Evolutionary conservation across 2,329 filamentous ascomycete genomes (phyloP), one percentile per base, ranked within the genome.

Genomic region (Trichoderma aggressivum): DNA sequence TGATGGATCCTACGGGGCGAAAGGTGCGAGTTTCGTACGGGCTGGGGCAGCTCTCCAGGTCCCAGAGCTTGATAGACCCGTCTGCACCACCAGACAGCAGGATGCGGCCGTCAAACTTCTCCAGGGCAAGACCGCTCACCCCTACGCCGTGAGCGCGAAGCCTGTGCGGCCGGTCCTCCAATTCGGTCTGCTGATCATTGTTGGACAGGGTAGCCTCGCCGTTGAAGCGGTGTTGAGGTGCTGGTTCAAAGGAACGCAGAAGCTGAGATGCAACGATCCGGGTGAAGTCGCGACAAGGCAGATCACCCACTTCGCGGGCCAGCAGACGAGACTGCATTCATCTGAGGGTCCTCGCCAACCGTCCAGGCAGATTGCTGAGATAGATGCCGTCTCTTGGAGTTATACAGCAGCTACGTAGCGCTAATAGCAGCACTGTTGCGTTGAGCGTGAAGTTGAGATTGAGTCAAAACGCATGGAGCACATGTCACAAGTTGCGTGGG

Each of bases 31-130:
- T 80, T 72, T 73, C 79, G 73, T 81, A 83, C 7, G 83, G 80
- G 72, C 84, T 84, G 14, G 78, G 79, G 75, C 84, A 83, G 63
- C 86, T 83, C 76, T 97, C 92, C 7, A 98, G 87, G 81, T 98
- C 91, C 94, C 94, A 98, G 59, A 98, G 82, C 75, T 90, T 92
- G 77, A 98, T 89, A 1, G 92, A 92, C 11, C 92, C 93, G 78
- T 97, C 94, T 5, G 93, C 91, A 34, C 94, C 94, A 5, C 93
- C 95, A 0, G 94, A 97, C 2, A 97, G 81, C 73, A 98, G 86
- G 74, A 92, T 92, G 76, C 79, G 78, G 3, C 92, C 93, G 73
- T 96, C 92, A 77, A 96, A 94, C 63, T 90, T 89, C 77, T 98
- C 94, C 50, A 97, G 86, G 0, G 92, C 90, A 53, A 98, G 83